Evolutionary conservation across 1,284 basidiomycete species (phyloP).

Genomic region (Coniferiporia weirii): DNA sequence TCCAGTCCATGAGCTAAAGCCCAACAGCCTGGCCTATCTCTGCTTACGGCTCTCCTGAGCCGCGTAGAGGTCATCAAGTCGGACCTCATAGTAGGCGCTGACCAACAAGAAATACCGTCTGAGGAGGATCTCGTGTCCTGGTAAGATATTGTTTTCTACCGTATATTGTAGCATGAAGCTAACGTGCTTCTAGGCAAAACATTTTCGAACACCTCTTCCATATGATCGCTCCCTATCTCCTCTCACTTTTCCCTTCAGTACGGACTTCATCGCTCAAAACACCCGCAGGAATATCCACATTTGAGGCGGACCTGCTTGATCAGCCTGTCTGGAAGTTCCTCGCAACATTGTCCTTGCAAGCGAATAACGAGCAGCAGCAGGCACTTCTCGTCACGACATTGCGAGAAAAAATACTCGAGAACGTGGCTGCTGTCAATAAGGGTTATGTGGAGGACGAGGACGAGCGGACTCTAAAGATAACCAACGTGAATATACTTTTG

Average conservation of each 20-base stretch:
- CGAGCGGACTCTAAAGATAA: conserved; percentile 59
- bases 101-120: conserved; percentile 52
- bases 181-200: conserved; percentile 50
- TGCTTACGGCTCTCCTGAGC: conserved; percentile 89
- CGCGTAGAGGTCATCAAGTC: conserved; percentile 86
- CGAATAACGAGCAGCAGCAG: conserved; percentile 83
- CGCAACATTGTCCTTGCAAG: conserved; percentile 83
- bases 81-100: conserved; percentile 49
- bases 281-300: conserved; percentile 28
- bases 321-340: conserved; percentile 92
- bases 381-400: conserved; percentile 81
- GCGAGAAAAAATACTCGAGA: conserved; percentile 90
- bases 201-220: conserved; percentile 85
- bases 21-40: conserved; percentile 80
- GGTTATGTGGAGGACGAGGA: conserved; percentile 68
- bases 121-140: conserved; percentile 82
- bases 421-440: conserved; percentile 73
- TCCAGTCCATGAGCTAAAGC: not conserved
- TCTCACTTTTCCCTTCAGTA: conserved; percentile 86
- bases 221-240: conserved; percentile 69
- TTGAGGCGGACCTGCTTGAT: conserved; percentile 69
- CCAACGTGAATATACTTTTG: conserved; percentile 83
- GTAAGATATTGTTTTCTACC: conserved; percentile 39
- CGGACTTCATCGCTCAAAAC: conserved; percentile 51
- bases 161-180: conserved; percentile 15